Percentiles rank a stretch among this genome's conserved stretches.
Conservation (phyloP, 108 stramenopile genomes). For the Fragilariopsis cylindrus region DNA sequence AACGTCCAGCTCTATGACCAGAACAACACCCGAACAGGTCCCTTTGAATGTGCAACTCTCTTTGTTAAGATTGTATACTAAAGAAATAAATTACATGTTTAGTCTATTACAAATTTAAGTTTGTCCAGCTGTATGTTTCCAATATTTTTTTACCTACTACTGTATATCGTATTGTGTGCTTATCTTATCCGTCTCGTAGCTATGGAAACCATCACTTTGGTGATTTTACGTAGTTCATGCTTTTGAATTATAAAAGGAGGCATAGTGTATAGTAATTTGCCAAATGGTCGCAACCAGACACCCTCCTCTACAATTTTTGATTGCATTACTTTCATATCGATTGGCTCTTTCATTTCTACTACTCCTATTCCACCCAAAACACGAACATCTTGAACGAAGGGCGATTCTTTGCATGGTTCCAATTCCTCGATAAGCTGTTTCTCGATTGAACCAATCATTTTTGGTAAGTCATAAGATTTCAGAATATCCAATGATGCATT, state of each 20-base stretch:
- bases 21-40: conserved; percentile 61
- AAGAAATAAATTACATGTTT: neutral
- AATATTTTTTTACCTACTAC: neutral
- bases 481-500: conserved; percentile 62
- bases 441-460: conserved; percentile 55
- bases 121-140: neutral
- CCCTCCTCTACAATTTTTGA: conserved; percentile 59
- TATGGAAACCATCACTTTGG: conserved; percentile 43
- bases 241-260: conserved; percentile 66
- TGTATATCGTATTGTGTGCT: neutral
- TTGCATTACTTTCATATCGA: conserved; percentile 64
- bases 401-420: conserved; percentile 50
- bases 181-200: conserved; percentile 26
- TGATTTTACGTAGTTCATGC: conserved; percentile 44
- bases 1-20: conserved; percentile 72
- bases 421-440: conserved; percentile 44
- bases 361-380: conserved; percentile 90
- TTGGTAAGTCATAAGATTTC: conserved; percentile 48
- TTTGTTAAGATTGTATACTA: conserved; percentile 46
- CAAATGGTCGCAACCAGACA: conserved; percentile 87
- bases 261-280: conserved; percentile 83
- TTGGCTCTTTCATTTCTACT: conserved; percentile 70
- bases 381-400: conserved; percentile 69
- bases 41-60: conserved; percentile 68
- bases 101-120: neutral